Percentiles rank a stretch among this genome's conserved stretches.
Conservation (phyloP, 257 asterid genomes). For the Solanum pimpinellifolium region DNA sequence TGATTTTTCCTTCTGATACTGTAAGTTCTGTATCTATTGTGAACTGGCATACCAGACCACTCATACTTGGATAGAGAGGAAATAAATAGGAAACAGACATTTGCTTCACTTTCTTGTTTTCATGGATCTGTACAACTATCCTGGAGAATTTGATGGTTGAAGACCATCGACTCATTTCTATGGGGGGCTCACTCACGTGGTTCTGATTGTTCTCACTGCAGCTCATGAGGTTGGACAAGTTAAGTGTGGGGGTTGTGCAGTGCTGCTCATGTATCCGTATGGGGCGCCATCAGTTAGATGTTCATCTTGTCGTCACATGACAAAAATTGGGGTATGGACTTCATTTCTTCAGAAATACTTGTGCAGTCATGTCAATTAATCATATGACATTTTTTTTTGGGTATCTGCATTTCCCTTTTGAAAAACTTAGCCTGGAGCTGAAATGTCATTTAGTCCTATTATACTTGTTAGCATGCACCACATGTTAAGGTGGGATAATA, state of each 20-base stretch:
- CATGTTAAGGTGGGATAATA: background rate
- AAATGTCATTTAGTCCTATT: background rate
- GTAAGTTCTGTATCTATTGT: background rate
- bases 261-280: constrained; percentile 70
- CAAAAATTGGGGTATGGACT: constrained; percentile 63
- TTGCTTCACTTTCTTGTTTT: background rate
- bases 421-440: background rate
- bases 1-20: background rate
- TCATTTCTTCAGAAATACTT: background rate
- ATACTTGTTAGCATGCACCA: background rate
- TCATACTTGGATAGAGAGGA: background rate
- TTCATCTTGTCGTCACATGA: constrained; percentile 57
- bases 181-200: background rate
- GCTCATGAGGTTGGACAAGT: constrained; percentile 88
- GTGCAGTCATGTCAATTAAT: background rate
- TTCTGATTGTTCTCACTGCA: constrained; percentile 12
- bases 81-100: background rate
- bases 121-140: background rate
- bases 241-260: constrained; percentile 60
- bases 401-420: background rate
- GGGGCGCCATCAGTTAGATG: constrained; percentile 80
- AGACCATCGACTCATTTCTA: background rate
- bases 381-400: background rate
- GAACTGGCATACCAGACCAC: background rate
- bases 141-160: background rate